These are phyloP conservation scores for Salix suchowensis DNA, from an alignment of 345 rosid species.

Conservation along the genomic window DNA sequence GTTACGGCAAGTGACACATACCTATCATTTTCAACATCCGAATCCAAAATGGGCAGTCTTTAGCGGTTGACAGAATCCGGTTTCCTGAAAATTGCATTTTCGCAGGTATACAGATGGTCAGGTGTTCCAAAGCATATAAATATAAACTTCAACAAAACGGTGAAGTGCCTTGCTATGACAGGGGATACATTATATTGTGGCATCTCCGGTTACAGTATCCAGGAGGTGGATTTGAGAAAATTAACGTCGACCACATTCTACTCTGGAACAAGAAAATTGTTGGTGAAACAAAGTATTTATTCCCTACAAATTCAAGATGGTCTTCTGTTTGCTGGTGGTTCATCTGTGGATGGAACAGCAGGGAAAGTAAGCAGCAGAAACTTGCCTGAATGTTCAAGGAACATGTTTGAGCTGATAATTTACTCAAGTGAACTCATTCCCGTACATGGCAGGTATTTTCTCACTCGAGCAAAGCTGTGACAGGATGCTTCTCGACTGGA, in stretches of 20 bases:
- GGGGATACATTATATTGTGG: conserved; percentile 52
- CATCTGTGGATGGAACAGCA: conserved; percentile 49
- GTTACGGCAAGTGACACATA: conserved; percentile 38
- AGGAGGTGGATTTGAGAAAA: conserved; percentile 49
- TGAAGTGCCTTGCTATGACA: conserved; percentile 45
- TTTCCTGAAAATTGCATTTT: background rate
- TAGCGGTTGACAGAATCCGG: background rate
- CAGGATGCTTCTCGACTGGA: conserved; percentile 36
- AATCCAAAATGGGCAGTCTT: background rate
- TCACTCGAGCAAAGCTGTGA: conserved; percentile 25
- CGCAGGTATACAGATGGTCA: conserved; percentile 58
- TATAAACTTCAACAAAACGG: conserved; percentile 43
- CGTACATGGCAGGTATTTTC: conserved; percentile 39
- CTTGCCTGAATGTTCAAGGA: background rate
- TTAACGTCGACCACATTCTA: conserved; percentile 35
- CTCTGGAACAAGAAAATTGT: conserved; percentile 47
- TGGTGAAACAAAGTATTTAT: conserved; percentile 49
- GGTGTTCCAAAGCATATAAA: conserved; percentile 51
- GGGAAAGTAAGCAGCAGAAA: conserved; percentile 38
- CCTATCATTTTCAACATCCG: background rate
- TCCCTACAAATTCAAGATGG: conserved; percentile 34
- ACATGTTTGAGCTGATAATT: background rate
- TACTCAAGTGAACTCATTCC: background rate
- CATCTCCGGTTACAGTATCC: conserved; percentile 52
- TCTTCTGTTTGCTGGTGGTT: conserved; percentile 43